Conservation (phyloP, 1,284 basidiomycete genomes). For the Malassezia furfur region DNA sequence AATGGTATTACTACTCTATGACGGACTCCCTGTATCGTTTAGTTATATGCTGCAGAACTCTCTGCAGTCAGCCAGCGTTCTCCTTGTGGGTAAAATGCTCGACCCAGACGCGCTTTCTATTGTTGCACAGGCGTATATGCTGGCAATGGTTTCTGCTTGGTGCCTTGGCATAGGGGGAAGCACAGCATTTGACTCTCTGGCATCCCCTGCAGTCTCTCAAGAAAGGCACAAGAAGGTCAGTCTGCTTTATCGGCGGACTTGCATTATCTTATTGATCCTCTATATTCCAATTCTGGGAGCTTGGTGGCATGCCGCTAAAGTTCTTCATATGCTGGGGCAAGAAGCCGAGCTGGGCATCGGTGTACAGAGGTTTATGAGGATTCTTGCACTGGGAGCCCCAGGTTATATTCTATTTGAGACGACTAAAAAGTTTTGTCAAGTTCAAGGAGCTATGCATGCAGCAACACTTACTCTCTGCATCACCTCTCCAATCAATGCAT, state of each 20-base stretch:
- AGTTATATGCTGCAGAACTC: constrained; percentile 66
- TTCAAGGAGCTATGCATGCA: constrained; percentile 62
- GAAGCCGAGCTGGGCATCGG: constrained; percentile 59
- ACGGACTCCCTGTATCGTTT: constrained; percentile 28
- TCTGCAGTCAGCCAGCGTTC: constrained; percentile 58
- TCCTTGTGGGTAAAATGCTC: constrained; percentile 57
- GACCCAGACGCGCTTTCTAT: constrained; percentile 62
- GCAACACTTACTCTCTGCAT: constrained; percentile 60
- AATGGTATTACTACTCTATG: too few species aligned
- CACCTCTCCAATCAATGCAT: constrained; percentile 52
- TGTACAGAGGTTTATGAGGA: constrained; percentile 59
- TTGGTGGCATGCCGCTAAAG: not conserved
- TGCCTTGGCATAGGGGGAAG: constrained; percentile 65
- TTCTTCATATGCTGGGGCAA: constrained; percentile 48
- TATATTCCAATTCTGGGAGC: not conserved
- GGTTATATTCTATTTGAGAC: constrained; percentile 67
- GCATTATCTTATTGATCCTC: not conserved
- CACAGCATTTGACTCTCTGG: constrained; percentile 65
- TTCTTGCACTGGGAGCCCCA: constrained; percentile 60
- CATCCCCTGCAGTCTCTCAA: constrained; percentile 63
- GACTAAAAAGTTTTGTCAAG: constrained; percentile 67
- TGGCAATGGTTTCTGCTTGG: constrained; percentile 66
- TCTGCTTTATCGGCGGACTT: not conserved
- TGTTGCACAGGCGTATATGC: constrained; percentile 63
- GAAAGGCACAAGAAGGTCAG: not conserved